Evolutionary conservation across 192 early-diverging fungal species (phyloP).

Genomic region (Coemansia interrupta): DNA sequence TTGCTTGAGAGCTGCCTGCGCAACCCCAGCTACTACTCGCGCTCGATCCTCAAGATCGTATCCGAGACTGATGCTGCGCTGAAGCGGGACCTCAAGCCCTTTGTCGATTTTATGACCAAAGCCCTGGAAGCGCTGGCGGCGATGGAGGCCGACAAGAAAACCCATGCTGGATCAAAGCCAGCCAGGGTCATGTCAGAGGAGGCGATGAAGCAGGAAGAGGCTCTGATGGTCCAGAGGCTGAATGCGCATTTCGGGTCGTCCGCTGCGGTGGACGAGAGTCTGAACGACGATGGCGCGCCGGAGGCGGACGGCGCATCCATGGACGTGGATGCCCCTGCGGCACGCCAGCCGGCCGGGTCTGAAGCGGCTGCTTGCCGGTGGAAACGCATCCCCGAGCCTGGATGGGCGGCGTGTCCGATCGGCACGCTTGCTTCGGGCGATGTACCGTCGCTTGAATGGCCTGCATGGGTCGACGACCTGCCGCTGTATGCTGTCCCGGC

Average conservation of each 20-base stretch:
- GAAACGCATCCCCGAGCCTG: constrained; percentile 12
- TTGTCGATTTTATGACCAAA: constrained; percentile 52
- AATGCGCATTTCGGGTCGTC: constrained; percentile 14
- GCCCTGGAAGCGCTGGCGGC: constrained; percentile 44
- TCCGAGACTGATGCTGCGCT: constrained; percentile 26
- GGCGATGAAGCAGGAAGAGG: constrained; percentile 32
- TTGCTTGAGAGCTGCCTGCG: constrained; percentile 60
- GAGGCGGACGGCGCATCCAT: neutral
- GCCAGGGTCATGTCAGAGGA: constrained; percentile 9
- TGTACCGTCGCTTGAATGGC: constrained; percentile 39
- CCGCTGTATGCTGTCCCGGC: neutral
- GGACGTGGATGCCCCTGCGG: constrained; percentile 13
- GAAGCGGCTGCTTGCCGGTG: constrained; percentile 16
- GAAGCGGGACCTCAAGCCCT: constrained; percentile 38
- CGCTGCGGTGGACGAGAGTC: neutral
- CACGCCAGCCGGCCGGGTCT: neutral
- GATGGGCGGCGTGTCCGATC: constrained; percentile 31
- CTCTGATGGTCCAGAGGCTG: constrained; percentile 27
- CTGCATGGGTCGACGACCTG: constrained; percentile 34
- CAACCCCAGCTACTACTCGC: constrained; percentile 57
- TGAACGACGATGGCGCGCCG: neutral
- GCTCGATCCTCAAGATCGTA: constrained; percentile 35
- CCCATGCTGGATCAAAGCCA: neutral
- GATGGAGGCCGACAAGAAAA: constrained; percentile 15
- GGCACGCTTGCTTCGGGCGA: constrained; percentile 23